These are phyloP conservation scores for Apiospora sp. DNA, from an alignment of 2,329 filamentous ascomycete species.

Conservation along the genomic window DNA sequence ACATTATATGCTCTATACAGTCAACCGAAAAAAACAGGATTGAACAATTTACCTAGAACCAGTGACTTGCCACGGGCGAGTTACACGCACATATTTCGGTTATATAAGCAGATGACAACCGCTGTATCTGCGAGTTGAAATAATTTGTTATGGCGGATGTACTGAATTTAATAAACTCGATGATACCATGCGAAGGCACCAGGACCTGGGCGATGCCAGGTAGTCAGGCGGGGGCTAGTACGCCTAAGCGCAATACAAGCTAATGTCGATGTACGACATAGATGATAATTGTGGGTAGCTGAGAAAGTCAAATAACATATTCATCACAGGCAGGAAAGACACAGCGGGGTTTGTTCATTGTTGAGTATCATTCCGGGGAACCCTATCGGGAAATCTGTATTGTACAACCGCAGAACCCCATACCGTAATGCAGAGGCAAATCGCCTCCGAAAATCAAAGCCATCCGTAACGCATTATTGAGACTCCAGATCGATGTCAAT, in stretches of 20 bases:
- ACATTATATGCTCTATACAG: not conserved
- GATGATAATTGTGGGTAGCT: too few species aligned
- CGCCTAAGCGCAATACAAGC: too few species aligned
- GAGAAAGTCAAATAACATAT: not conserved
- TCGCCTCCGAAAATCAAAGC: constrained; percentile 72
- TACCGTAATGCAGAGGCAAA: constrained; percentile 72
- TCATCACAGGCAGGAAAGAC: not conserved
- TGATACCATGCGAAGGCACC: too few species aligned
- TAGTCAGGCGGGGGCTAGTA: too few species aligned
- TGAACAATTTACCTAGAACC: not conserved
- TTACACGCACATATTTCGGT: not conserved
- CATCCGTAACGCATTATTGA: constrained; percentile 80
- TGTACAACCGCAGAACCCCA: constrained; percentile 77
- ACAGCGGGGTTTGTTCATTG: constrained; percentile 43
- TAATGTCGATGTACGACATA: too few species aligned
- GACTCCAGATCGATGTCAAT: constrained; percentile 54
- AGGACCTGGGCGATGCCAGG: too few species aligned
- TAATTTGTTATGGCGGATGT: too few species aligned
- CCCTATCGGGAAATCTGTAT: constrained; percentile 70
- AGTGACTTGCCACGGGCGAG: too few species aligned
- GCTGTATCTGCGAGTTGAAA: too few species aligned
- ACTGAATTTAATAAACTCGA: too few species aligned
- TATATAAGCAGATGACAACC: too few species aligned
- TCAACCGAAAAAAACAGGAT: not conserved
- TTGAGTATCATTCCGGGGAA: constrained; percentile 71